phyloP scores from a whole-genome alignment of 2,329 filamentous ascomycete species.

The Fusarium marasasianum region DNA sequence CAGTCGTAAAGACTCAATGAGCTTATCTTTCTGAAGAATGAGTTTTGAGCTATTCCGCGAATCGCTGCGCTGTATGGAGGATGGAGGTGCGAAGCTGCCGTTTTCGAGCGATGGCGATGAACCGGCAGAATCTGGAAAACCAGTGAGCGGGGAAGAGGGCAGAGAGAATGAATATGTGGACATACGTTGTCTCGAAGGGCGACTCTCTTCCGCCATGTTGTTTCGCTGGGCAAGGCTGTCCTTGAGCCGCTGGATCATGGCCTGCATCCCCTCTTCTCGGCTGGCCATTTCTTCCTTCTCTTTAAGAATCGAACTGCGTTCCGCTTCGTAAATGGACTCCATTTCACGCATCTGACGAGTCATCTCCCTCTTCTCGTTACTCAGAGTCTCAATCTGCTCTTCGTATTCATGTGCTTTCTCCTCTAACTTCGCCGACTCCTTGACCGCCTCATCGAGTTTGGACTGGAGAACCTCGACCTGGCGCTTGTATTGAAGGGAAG shows the following conservation, averaged over 20 bases:
- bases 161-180: slow-evolving; percentile 49
- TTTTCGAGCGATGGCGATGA: slow-evolving; percentile 76
- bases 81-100: slow-evolving; percentile 86
- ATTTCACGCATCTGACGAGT: slow-evolving; percentile 88
- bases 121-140: slow-evolving; percentile 51
- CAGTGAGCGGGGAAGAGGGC: slow-evolving; percentile 33
- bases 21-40: slow-evolving; percentile 92
- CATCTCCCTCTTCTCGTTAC: slow-evolving; percentile 85
- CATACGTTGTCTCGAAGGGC: slow-evolving; percentile 64
- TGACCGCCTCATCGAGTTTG: slow-evolving; percentile 83
- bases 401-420: slow-evolving; percentile 88
- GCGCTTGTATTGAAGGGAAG: slow-evolving; percentile 82
- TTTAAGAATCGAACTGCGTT: slow-evolving; percentile 85
- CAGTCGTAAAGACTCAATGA: slow-evolving; percentile 90
- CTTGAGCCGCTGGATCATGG: slow-evolving; percentile 90
- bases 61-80: slow-evolving; percentile 85
- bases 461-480: slow-evolving; percentile 86
- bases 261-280: slow-evolving; percentile 89
- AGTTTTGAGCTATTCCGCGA: slow-evolving; percentile 90
- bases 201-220: slow-evolving; percentile 63
- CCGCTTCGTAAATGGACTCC: slow-evolving; percentile 91
- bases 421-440: slow-evolving; percentile 87
- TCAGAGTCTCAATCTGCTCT: slow-evolving; percentile 81
- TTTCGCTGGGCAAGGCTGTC: slow-evolving; percentile 85
- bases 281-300: slow-evolving; percentile 90